phyloP scores from a whole-genome alignment of 805 yeast species.

The Metschnikowia arizonensis region DNA sequence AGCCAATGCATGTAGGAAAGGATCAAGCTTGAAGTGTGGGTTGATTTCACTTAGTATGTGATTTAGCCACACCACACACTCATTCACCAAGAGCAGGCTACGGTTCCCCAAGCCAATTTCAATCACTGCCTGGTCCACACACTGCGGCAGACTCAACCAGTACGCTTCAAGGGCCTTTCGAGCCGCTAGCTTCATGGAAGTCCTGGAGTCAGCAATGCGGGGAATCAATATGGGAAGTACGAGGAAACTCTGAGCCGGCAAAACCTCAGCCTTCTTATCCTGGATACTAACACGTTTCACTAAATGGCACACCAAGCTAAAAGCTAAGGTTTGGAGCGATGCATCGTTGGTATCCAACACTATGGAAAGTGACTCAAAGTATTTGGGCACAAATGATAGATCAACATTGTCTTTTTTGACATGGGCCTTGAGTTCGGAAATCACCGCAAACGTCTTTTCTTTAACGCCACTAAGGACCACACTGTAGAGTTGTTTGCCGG shows the following conservation, averaged over 20 bases:
- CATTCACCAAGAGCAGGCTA: conserved; percentile 37
- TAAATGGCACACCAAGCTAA: conserved; percentile 52
- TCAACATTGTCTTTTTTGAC: conserved; percentile 55
- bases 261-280: conserved; percentile 38
- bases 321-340: conserved; percentile 39
- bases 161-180: conserved; percentile 49
- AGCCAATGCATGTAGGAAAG: conserved; percentile 26
- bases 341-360: conserved; percentile 40
- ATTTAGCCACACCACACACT: conserved; percentile 43
- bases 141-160: conserved; percentile 49
- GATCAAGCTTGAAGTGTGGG: conserved; percentile 29
- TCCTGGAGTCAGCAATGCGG: conserved; percentile 41
- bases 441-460: conserved; percentile 17
- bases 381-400: conserved; percentile 44
- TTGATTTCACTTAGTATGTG: conserved; percentile 35
- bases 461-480: conserved; percentile 11
- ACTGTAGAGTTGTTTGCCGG: conserved; percentile 15
- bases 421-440: conserved; percentile 44
- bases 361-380: conserved; percentile 46
- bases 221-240: conserved; percentile 52
- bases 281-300: conserved; percentile 58
- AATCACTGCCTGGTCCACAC: conserved; percentile 44
- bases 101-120: conserved; percentile 42
- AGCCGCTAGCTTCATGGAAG: conserved; percentile 40
- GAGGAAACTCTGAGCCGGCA: conserved; percentile 39